Evolutionary conservation across 148 eudicot genomes (phyloP), one percentile per base, ranked within the genome.

Genomic region (Mesembryanthemum crystallinum): DNA sequence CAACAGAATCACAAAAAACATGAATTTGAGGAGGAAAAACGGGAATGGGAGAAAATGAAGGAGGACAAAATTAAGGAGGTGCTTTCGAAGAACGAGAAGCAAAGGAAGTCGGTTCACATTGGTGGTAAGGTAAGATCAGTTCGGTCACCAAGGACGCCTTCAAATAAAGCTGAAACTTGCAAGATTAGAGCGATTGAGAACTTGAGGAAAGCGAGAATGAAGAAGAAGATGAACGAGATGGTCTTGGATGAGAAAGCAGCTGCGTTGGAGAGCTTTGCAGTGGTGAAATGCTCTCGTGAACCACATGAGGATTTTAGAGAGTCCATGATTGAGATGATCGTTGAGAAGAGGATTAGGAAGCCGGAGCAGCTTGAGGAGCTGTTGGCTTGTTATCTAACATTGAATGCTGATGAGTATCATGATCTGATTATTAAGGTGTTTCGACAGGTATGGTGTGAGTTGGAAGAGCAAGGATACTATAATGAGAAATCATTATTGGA

Each of bases 271-370:
- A 91, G 91, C 76, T 90, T 82, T 72, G 98, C 98, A 7, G 86
- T 91, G 49, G 87, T 85, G 33, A 94, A 91, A 79, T 80, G 76
- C 47, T 91, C 98, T 9, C 32, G 68, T 7, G 78, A 91, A n/a
- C 97, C 97, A 27, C 77, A 79, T 15, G 64, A 77, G 32, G 98
- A 94, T 77, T 94, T 94, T 49, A 85, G 82, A 76, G 85, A 83
- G 15, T 94, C 98, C 24, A 94, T 94, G 97, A 27, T 91, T 18
- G 97, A 94, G 86, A 94, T 94, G 98, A 94, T 94, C 67, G 67
- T 64, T 6, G 91, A 77, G 72, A 86, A 84, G 45, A 78, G 85
- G 71, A 90, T 94, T 55, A 82, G 52, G 52, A 73, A 52, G 63
- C 75, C 90, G 0, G 85, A 89, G 29, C 91, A 91, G 52, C 89